phyloP scores from a whole-genome alignment of 768 basidiomycete genomes.

The Mycena leptocephala region DNA sequence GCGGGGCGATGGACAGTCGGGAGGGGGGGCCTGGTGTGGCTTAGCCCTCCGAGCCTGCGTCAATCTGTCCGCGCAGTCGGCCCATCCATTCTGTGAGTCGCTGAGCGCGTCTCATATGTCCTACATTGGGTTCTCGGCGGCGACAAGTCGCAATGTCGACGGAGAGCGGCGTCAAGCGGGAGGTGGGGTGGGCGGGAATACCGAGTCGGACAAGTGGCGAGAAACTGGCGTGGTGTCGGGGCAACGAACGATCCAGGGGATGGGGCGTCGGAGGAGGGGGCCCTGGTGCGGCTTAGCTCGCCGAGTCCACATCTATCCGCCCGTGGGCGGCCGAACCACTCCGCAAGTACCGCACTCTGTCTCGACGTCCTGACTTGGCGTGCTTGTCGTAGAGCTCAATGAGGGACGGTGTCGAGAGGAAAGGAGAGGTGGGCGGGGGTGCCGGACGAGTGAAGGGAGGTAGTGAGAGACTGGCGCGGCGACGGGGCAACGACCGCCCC shows the following conservation, averaged over 20 bases:
- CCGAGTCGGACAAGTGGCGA: neutral
- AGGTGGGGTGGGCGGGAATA: neutral
- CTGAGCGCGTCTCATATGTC: neutral
- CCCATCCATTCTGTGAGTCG: neutral
- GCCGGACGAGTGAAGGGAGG: neutral
- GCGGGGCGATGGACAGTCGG: too few species aligned
- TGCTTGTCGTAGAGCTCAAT: neutral
- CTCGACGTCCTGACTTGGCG: neutral
- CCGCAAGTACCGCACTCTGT: neutral
- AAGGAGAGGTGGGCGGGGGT: too few species aligned
- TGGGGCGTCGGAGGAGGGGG: neutral
- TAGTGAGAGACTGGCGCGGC: neutral
- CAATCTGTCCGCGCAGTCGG: neutral
- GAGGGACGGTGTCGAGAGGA: too few species aligned
- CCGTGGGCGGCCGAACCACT: neutral
- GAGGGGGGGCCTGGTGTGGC: neutral
- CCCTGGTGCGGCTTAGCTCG: neutral
- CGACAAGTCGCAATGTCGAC: neutral
- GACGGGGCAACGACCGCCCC: neutral
- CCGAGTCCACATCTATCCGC: neutral
- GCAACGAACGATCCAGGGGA: neutral
- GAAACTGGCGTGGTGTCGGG: neutral
- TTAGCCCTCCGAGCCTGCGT: neutral
- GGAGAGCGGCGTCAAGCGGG: conserved; percentile 18
- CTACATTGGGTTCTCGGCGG: neutral